Base-by-base conservation (phyloP, 202 grass and related monocot species). In the Alloteropsis angusta region DNA sequence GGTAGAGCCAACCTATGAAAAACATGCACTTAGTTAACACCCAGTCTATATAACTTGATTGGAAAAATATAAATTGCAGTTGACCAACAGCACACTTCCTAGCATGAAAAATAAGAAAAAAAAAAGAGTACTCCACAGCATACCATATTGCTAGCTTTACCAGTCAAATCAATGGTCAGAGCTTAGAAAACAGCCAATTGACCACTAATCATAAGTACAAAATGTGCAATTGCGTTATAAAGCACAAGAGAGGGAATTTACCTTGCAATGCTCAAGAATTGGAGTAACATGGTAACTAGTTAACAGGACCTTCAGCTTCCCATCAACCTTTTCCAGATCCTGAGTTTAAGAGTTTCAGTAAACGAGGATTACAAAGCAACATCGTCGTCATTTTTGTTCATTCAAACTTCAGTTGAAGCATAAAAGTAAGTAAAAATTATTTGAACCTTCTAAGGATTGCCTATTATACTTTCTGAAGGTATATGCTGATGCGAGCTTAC, bases 181-280 rank as follows among this genome's bases (percentile, higher is more conserved):
- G 60, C 56, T 13, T 22, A 56, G 19, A 60, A 58, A 44, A 18
- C 14, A 46, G 2, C 37, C 26, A 64, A 72, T 22, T 52, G 76
- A 42, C 6, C 5, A 46, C 38, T 77, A 34, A 56, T 21, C 19
- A 58, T 7, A 57, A 53, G 13, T 23, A 61, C 1, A 10, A 28
- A 81, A 70, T 70, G 14, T 54, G 9, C 2, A 61, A 17, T 47
- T 25, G 63, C 36, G 68, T 48, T 45, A 76, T 26, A 71, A 66
- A 76, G 48, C 25, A 28, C 14, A 57, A 79, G 45, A 57, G 16
- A 64, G 39, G 32, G 56, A 63, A 42, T 72, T 77, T 66, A 98
- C 96, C 92, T 91, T 98, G 66, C 96, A 98, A 54, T 95, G 83
- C 76, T 95, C 92, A n/a, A 95, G 92, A 83, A 98, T 89, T 84